Conservation (phyloP, 495 filamentous ascomycete species). For the Jackrogersella multiformis region DNA sequence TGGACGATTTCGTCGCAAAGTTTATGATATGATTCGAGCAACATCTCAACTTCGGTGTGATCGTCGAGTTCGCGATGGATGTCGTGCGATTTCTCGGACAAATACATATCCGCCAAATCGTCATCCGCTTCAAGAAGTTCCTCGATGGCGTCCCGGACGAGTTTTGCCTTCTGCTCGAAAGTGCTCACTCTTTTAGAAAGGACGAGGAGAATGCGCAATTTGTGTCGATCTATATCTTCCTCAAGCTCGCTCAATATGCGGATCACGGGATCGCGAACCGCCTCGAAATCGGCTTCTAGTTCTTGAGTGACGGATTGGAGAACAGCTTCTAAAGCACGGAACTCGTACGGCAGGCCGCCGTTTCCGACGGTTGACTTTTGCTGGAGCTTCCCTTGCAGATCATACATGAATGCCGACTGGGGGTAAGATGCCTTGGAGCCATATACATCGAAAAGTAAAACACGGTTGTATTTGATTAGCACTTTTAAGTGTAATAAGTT, state of each 20-base stretch:
- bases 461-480: constrained; percentile 91
- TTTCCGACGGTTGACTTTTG: constrained; percentile 60
- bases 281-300: constrained; percentile 91
- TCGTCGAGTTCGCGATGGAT: constrained; percentile 81
- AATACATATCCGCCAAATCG: constrained; percentile 93
- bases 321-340: constrained; percentile 82
- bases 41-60: constrained; percentile 95
- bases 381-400: constrained; percentile 71
- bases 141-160: constrained; percentile 94
- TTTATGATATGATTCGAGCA: constrained; percentile 97
- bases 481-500: constrained; percentile 94
- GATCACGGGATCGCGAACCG: constrained; percentile 90
- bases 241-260: constrained; percentile 87
- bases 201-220: constrained; percentile 86
- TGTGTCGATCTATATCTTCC: constrained; percentile 96
- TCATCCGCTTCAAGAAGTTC: constrained; percentile 98
- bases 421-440: constrained; percentile 94
- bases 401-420: constrained; percentile 97
- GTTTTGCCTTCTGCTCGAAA: constrained; percentile 94
- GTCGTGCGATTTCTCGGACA: constrained; percentile 84
- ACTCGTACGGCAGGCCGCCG: constrained; percentile 72
- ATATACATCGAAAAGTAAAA: constrained; percentile 94
- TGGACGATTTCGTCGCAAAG: constrained; percentile 98
- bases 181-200: constrained; percentile 95
- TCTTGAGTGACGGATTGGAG: constrained; percentile 85